These are phyloP conservation scores for Piper longum DNA, from an alignment of 164 flowering plant species.

Conservation along the genomic window DNA sequence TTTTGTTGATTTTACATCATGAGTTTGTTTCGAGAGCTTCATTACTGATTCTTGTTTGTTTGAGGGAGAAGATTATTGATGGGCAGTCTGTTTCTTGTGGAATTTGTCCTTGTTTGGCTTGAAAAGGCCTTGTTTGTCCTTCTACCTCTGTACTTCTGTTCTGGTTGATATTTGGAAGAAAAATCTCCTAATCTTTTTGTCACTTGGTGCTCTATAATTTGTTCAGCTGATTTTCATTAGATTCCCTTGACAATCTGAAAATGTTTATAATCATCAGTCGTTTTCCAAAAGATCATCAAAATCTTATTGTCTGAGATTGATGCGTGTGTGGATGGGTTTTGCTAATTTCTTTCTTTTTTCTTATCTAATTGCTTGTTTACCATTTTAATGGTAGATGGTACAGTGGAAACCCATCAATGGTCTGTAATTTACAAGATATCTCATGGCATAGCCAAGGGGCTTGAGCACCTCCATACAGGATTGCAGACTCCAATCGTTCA, in stretches of 20 bases:
- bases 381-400: slow-evolving; percentile 30
- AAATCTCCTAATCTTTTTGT: neutral
- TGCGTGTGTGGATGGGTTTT: neutral
- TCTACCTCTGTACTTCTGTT: neutral
- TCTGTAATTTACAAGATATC: slow-evolving; percentile 40
- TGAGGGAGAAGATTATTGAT: neutral
- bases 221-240: neutral
- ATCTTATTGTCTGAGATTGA: neutral
- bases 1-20: no score
- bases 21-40: no score
- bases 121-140: neutral
- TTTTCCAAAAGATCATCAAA: neutral
- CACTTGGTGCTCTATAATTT: no score
- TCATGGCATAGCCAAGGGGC: slow-evolving; percentile 55
- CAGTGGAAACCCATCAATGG: slow-evolving; percentile 51
- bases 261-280: neutral
- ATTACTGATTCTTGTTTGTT: neutral
- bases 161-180: neutral
- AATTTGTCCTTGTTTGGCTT: neutral
- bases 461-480: slow-evolving; percentile 70
- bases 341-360: neutral
- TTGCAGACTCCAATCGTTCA: slow-evolving; percentile 51
- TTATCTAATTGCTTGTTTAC: slow-evolving; percentile 1
- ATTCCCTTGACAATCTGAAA: neutral
- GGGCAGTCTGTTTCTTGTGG: neutral